Evolutionary conservation across 2,329 filamentous ascomycete genomes (phyloP).

Genomic region (Colletotrichum tanaceti): DNA sequence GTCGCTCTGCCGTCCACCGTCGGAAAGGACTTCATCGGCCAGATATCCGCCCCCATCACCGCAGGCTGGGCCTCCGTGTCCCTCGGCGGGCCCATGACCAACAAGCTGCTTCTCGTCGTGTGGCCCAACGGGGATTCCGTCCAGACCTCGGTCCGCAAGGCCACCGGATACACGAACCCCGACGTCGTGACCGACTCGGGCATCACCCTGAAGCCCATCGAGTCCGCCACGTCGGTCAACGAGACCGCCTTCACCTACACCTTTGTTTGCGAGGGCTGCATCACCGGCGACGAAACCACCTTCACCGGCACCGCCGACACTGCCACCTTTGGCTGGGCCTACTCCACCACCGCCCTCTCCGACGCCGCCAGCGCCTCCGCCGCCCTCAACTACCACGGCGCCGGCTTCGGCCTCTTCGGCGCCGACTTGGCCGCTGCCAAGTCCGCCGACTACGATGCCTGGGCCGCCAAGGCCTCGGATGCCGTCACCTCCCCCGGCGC

Average conservation of each 20-base stretch:
- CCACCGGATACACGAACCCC: conserved; percentile 55
- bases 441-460: conserved; percentile 41
- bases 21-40: conserved; percentile 40
- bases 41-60: conserved; percentile 37
- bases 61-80: conserved; percentile 42
- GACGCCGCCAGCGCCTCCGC: conserved; percentile 39
- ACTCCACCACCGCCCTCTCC: conserved; percentile 39
- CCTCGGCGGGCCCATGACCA: conserved; percentile 57
- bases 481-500: conserved; percentile 37
- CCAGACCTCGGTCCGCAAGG: conserved; percentile 42
- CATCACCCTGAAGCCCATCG: conserved; percentile 55
- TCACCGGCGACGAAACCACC: conserved; percentile 46
- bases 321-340: conserved; percentile 38
- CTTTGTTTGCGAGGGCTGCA: conserved; percentile 59
- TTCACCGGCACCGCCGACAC: conserved; percentile 39
- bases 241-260: conserved; percentile 60
- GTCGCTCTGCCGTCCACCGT: conserved; percentile 33
- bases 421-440: conserved; percentile 41
- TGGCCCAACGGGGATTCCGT: conserved; percentile 58
- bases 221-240: conserved; percentile 60
- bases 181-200: conserved; percentile 51
- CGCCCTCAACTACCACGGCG: conserved; percentile 41
- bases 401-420: conserved; percentile 43
- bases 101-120: conserved; percentile 56
- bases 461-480: conserved; percentile 44